phyloP scores from a whole-genome alignment of 257 asterid genomes.

The Ophiorrhiza pumila region DNA sequence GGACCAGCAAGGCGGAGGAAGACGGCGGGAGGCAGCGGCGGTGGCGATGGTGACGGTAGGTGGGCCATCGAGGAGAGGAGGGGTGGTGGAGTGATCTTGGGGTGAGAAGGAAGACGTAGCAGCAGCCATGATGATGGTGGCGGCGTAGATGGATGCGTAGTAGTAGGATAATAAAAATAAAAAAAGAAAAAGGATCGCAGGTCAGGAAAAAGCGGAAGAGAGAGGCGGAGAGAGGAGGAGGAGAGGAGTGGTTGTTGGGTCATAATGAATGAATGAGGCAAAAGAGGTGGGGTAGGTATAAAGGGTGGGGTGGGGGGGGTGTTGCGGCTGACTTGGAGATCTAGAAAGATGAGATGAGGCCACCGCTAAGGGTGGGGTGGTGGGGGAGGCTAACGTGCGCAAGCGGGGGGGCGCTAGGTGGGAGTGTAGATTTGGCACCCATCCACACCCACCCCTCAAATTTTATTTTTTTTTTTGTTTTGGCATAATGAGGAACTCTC shows the following conservation, averaged over 20 bases:
- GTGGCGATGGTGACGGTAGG: constrained; percentile 43
- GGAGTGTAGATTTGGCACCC: too few species aligned
- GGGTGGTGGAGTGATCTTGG: constrained; percentile 16
- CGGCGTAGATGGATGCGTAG: background rate
- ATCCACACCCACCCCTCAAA: constrained; percentile 31
- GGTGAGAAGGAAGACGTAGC: constrained; percentile 29
- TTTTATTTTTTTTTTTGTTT: background rate
- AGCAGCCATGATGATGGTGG: constrained; percentile 24
- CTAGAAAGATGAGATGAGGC: constrained; percentile 58
- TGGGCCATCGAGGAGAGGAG: constrained; percentile 37
- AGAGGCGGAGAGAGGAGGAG: constrained; percentile 14
- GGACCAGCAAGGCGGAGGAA: constrained; percentile 99
- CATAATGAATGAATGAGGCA: constrained; percentile 47
- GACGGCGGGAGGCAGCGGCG: constrained; percentile 60
- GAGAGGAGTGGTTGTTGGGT: constrained; percentile 30
- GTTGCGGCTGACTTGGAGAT: constrained; percentile 59
- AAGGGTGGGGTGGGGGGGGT: constrained; percentile 38
- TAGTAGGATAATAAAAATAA: background rate
- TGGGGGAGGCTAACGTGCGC: constrained; percentile 80
- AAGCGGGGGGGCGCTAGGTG: constrained; percentile 39
- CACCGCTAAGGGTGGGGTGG: constrained; percentile 51
- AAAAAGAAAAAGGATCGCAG: constrained; percentile 17
- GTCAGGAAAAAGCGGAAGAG: constrained; percentile 23
- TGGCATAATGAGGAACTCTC: too few species aligned
- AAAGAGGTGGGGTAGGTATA: constrained; percentile 49